These are phyloP conservation scores for Euphrasia arctica DNA, from an alignment of 305 asterid genomes.

Conservation along the genomic window DNA sequence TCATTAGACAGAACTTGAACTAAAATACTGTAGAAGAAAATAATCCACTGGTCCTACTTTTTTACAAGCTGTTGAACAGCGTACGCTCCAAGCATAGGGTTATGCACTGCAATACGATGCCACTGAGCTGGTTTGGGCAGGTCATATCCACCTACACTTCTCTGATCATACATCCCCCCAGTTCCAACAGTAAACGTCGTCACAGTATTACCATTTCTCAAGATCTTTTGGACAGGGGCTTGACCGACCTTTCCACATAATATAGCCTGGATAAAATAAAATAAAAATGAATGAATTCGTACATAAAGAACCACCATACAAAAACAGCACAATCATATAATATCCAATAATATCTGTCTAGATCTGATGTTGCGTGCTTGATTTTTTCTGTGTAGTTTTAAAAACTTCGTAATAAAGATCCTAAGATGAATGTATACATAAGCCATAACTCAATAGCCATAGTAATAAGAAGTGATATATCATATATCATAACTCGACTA, in stretches of 20 bases:
- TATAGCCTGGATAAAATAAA: conserved; percentile 53
- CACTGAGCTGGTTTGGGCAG: conserved; percentile 86
- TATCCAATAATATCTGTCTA: conserved; percentile 5
- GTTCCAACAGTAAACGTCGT: conserved; percentile 91
- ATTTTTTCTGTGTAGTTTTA: background rate
- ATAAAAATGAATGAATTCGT: conserved; percentile 5
- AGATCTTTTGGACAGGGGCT: conserved; percentile 83
- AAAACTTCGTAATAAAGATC: conserved; percentile 9
- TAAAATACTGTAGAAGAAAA: background rate
- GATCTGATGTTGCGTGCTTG: background rate
- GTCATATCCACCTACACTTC: conserved; percentile 45
- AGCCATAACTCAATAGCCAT: background rate
- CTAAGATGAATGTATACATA: background rate
- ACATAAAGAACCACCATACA: conserved; percentile 1
- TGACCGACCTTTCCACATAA: conserved; percentile 91
- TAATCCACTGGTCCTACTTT: conserved; percentile 41
- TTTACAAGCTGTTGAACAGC: conserved; percentile 83
- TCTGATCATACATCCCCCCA: conserved; percentile 94
- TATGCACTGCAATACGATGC: conserved; percentile 97
- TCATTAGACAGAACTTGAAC: conserved; percentile 29
- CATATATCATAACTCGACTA: background rate
- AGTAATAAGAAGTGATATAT: conserved; percentile 13
- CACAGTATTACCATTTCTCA: conserved; percentile 81
- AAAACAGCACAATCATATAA: conserved; percentile 4
- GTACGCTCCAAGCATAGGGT: conserved; percentile 79